A percentile compares a stretch with the other conserved stretches of the same genome.
Conservation (phyloP, 495 filamentous ascomycete species). For the Articulospora tetracladia region DNA sequence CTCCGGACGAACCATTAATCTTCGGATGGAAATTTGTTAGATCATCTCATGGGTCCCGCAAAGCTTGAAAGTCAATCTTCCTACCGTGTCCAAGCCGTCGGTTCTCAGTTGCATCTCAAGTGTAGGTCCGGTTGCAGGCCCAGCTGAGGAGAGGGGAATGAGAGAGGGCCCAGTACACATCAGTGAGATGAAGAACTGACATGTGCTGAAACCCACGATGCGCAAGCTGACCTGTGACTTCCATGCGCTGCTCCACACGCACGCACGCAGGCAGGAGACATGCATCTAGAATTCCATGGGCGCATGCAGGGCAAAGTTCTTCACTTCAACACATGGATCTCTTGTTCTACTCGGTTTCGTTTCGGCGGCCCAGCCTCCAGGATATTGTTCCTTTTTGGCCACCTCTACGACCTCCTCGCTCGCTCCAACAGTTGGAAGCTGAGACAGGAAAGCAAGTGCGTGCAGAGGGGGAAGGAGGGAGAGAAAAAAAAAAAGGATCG, state of each 20-base stretch:
- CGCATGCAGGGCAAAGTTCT: not conserved
- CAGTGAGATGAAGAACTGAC: too few relatives aligned
- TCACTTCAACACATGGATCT: too few relatives aligned
- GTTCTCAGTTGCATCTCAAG: not conserved
- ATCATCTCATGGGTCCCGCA: not conserved
- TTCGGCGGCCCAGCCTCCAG: not conserved
- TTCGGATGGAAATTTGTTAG: not conserved
- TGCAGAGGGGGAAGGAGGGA: not conserved
- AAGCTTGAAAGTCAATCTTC: not conserved
- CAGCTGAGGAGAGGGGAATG: too few relatives aligned
- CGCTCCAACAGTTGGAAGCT: not conserved
- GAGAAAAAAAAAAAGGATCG: too few relatives aligned
- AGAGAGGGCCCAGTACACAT: too few relatives aligned
- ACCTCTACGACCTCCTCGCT: not conserved
- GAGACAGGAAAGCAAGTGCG: not conserved
- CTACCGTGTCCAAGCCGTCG: not conserved
- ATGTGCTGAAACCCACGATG: too few relatives aligned
- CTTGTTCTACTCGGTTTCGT: not conserved
- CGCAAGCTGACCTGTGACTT: too few relatives aligned
- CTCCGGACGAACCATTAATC: too few relatives aligned
- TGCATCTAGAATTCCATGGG: too few relatives aligned
- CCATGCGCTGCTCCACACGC: too few relatives aligned
- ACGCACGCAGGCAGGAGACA: too few relatives aligned
- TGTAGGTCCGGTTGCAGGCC: too few relatives aligned
- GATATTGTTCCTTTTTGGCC: not conserved